Conservation (phyloP, 805 yeast genomes). For the Nadsonia fulvescens region DNA sequence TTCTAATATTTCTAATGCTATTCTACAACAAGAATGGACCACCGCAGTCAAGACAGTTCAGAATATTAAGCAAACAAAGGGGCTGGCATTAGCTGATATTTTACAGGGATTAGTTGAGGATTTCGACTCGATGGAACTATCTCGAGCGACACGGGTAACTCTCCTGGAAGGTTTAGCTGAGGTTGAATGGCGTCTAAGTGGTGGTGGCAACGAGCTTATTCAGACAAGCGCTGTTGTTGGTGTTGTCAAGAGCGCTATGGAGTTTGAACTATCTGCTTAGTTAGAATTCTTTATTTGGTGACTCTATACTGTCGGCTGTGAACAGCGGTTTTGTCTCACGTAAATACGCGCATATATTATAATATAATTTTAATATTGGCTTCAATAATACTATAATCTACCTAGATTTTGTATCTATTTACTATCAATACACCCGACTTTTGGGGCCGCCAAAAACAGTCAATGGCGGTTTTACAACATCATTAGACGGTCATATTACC, state of each 20-base stretch:
- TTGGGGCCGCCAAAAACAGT: too few relatives aligned
- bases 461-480: too few relatives aligned
- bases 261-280: too few relatives aligned
- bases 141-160: constrained; percentile 39
- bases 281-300: too few relatives aligned
- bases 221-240: constrained; percentile 86
- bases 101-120: constrained; percentile 59
- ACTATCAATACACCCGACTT: too few relatives aligned
- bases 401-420: too few relatives aligned
- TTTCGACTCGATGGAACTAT: constrained; percentile 49
- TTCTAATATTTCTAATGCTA: constrained; percentile 53
- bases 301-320: too few relatives aligned
- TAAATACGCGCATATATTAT: too few relatives aligned
- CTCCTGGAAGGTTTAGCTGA: constrained; percentile 63
- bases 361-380: too few relatives aligned
- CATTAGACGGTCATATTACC: too few relatives aligned
- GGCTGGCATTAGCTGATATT: constrained; percentile 78
- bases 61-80: constrained; percentile 51
- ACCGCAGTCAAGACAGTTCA: constrained; percentile 50
- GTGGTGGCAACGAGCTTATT: constrained; percentile 82
- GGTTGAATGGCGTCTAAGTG: constrained; percentile 76
- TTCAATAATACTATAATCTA: too few relatives aligned
- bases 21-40: constrained; percentile 78
- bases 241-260: constrained; percentile 54
- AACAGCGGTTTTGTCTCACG: too few relatives aligned